Evolutionary conservation across 1,284 basidiomycete genomes (phyloP).

Genomic region (Ustilago bromivora): DNA sequence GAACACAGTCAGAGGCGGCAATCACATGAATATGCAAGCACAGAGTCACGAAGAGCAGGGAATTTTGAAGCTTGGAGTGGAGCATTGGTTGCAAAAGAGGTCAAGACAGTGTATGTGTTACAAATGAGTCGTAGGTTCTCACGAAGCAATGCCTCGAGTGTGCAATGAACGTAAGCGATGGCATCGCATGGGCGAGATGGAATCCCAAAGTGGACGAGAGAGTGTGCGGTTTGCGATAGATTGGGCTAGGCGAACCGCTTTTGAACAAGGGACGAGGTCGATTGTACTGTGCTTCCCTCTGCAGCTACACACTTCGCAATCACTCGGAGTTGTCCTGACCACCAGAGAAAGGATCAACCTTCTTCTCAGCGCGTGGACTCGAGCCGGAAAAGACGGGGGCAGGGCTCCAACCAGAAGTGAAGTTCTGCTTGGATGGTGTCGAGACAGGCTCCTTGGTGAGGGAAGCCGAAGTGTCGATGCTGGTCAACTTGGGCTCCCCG

Average conservation of each 20-base stretch:
- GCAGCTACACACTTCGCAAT: background rate
- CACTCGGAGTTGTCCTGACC: constrained; percentile 13
- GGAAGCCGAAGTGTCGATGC: constrained; percentile 36
- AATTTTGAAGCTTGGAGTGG: constrained; percentile 8
- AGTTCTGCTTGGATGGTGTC: constrained; percentile 38
- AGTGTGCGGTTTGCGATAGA: background rate
- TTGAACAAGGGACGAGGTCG: background rate
- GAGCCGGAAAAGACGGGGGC: constrained; percentile 36
- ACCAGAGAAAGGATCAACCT: constrained; percentile 9
- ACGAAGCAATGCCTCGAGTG: background rate
- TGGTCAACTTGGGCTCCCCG: constrained; percentile 28
- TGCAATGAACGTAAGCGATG: background rate
- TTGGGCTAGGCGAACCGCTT: background rate
- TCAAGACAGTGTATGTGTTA: constrained; percentile 3
- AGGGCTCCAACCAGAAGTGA: constrained; percentile 38
- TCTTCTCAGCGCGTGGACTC: constrained; percentile 37
- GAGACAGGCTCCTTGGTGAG: constrained; percentile 12
- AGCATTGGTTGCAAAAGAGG: constrained; percentile 5
- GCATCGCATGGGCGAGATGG: background rate
- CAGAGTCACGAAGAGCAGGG: background rate
- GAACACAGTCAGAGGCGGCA: background rate
- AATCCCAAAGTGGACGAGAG: background rate
- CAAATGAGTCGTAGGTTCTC: background rate
- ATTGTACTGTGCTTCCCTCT: background rate
- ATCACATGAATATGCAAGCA: background rate